phyloP scores from a whole-genome alignment of 306 rosid species.

The Cajanus cajan region DNA sequence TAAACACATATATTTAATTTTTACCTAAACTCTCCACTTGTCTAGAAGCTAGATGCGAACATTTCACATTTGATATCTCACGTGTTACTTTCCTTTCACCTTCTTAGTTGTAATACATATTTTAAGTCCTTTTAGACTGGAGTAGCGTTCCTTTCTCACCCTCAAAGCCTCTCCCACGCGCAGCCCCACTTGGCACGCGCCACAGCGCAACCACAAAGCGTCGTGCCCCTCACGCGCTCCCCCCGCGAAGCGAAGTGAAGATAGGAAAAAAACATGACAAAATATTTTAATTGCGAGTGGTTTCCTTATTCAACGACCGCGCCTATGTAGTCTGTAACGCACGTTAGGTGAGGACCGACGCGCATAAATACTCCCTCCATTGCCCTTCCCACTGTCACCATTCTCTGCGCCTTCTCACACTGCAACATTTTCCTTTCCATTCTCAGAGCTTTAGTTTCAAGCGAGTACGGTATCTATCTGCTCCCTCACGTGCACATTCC shows the following conservation, averaged over 20 bases:
- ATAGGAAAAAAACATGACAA: background rate
- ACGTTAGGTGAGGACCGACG: slow-evolving; percentile 23
- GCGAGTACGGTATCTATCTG: background rate
- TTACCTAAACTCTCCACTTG: background rate
- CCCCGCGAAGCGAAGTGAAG: background rate
- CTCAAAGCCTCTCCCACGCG: background rate
- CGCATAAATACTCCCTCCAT: slow-evolving; percentile 26
- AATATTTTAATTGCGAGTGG: background rate
- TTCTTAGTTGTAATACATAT: background rate
- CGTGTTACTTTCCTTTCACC: background rate
- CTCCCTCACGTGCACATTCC: slow-evolving; percentile 1
- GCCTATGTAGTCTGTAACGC: background rate
- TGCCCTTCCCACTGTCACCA: background rate
- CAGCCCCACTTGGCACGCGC: background rate
- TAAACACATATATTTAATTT: too few species aligned
- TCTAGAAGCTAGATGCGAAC: background rate
- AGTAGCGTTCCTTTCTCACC: background rate
- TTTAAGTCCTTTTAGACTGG: background rate
- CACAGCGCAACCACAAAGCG: too few species aligned
- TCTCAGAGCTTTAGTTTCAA: background rate
- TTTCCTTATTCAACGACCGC: background rate
- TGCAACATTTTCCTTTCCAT: background rate
- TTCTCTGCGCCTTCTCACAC: background rate
- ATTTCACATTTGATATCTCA: background rate
- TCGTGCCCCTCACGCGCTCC: background rate